Base-by-base conservation (phyloP, 192 early-diverging fungal genomes). In the Gaertneriomyces sp. region DNA sequence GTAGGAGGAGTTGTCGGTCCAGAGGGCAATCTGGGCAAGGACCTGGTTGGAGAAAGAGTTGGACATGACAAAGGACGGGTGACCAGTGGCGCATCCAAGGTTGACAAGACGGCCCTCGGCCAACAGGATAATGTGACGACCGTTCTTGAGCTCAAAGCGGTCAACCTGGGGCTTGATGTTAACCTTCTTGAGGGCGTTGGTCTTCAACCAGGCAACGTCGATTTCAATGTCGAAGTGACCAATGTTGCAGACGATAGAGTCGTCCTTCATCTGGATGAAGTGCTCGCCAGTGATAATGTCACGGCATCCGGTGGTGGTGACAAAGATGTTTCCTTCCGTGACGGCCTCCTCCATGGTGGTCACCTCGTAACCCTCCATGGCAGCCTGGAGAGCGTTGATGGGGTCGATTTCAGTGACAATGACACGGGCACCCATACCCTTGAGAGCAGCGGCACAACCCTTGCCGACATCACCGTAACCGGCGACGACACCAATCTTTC, bases 391-490 rank as follows among this genome's bases (percentile, higher is more conserved):
- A 65, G 93, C 96, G 87, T 96, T 98, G 89, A 98, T 98, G 78
- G 96, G 94, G 84, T 98, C 96, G 70, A 97, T 89, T 81, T 97
- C 94, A 64, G 94, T 96, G 57, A 98, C 84, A 68, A 98, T 83
- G 76, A 98, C 96, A 82, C 94, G 93, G 68, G 96, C 88, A 76
- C 96, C 96, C 91, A 98, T 95, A 68, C 92, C 94, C 77, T 91
- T 88, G 77, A 98, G 90, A 61, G 96, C 94, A 75, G 89, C 90
- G 70, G 96, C 94, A 77, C 93, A 96, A 72, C 96, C 96, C 91
- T 98, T 98, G 79, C 96, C 96, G 77, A 98, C 96, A 82, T 98
- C 96, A 82, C 96, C 96, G 90, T 96, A 98, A 77, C 96, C 94
- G 74, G 93, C 94, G 74, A 96, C 94, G 62, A 96, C 91, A 60